Conservation (phyloP, 768 basidiomycete species). For the Ramaria sp. region DNA sequence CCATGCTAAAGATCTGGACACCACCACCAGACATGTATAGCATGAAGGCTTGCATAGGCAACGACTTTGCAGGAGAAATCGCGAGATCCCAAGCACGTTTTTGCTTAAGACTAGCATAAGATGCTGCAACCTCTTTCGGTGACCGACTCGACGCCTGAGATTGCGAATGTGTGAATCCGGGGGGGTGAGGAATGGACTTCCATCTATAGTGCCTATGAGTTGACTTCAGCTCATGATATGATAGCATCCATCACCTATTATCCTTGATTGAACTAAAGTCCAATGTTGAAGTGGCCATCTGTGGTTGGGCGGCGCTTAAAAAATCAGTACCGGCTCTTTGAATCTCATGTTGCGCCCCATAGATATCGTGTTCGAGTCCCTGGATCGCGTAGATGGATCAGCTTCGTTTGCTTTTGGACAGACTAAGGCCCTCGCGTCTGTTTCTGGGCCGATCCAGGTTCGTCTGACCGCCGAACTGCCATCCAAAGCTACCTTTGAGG, state of each 20-base stretch:
- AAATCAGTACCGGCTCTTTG: conserved; percentile 15
- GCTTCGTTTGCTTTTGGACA: conserved; percentile 57
- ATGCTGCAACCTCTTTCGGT: conserved; percentile 21
- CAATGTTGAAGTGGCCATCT: conserved; percentile 2
- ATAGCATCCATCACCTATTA: background rate
- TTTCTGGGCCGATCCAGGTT: conserved; percentile 76
- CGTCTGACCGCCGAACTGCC: conserved; percentile 58
- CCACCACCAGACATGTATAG: conserved; percentile 96
- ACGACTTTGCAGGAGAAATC: conserved; percentile 71
- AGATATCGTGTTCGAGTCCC: conserved; percentile 40
- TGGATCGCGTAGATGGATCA: conserved; percentile 69
- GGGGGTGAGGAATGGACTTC: conserved; percentile 7
- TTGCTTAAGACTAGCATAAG: conserved; percentile 59
- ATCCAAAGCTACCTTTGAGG: conserved; percentile 65
- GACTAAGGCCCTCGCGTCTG: conserved; percentile 45
- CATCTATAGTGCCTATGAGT: background rate
- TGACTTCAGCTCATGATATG: background rate
- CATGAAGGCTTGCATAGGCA: conserved; percentile 98
- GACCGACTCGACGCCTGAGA: background rate
- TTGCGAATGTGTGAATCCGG: conserved; percentile 4
- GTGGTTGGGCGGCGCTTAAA: background rate
- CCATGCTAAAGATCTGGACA: conserved; percentile 94
- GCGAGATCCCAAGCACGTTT: conserved; percentile 83
- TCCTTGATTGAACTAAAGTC: conserved; percentile 7
- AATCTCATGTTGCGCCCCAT: conserved; percentile 26